These are phyloP conservation scores for Meyerozyma carpophila DNA, from an alignment of 1,139 yeast genomes.

Conservation along the genomic window DNA sequence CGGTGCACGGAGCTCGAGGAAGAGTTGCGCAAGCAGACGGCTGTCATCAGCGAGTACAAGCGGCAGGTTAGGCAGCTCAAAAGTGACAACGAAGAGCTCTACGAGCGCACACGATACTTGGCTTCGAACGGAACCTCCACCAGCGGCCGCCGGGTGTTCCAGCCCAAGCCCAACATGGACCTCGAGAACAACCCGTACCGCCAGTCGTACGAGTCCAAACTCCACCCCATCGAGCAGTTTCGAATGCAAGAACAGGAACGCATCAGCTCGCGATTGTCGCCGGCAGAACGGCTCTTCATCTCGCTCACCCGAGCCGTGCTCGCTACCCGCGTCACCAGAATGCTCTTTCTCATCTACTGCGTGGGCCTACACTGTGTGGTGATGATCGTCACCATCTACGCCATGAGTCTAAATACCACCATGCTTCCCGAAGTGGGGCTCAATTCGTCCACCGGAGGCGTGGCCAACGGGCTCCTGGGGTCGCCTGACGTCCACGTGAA, in stretches of 20 bases:
- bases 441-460: conserved; percentile 44
- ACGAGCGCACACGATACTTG: conserved; percentile 75
- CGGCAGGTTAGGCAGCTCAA: conserved; percentile 61
- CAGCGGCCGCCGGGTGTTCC: conserved; percentile 17
- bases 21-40: conserved; percentile 59
- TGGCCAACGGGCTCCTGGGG: conserved; percentile 16
- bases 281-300: conserved; percentile 73
- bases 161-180: conserved; percentile 39
- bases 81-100: conserved; percentile 71
- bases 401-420: conserved; percentile 44
- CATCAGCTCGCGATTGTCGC: conserved; percentile 66
- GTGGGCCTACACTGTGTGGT: conserved; percentile 70
- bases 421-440: conserved; percentile 48
- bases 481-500: conserved; percentile 5
- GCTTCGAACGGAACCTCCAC: conserved; percentile 37
- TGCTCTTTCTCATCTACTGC: conserved; percentile 71
- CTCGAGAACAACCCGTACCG: conserved; percentile 57
- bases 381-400: conserved; percentile 57
- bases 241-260: conserved; percentile 74
- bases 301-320: conserved; percentile 68
- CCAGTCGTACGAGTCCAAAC: conserved; percentile 65
- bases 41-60: conserved; percentile 52
- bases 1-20: conserved; percentile 80
- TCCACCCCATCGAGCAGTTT: conserved; percentile 83
- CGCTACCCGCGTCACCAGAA: conserved; percentile 68